Base-by-base conservation (phyloP, 1,139 yeast species). In the Yamadazyma mexicana region DNA sequence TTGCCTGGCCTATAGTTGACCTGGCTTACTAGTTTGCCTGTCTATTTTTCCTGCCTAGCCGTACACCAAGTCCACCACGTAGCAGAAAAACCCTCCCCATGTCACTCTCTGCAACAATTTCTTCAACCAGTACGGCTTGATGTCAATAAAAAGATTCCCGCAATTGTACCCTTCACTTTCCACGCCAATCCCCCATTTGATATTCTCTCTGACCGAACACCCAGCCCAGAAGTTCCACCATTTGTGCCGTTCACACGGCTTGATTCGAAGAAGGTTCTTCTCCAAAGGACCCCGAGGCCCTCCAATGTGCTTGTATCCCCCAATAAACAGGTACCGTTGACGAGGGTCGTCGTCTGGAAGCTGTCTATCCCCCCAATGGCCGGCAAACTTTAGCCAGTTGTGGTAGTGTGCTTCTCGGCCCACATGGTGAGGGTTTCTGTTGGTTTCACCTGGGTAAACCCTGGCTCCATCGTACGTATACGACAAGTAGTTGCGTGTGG, bases 231-330 rank as follows among this genome's bases (percentile, higher is more conserved):
- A 70, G 58, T 83, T 83, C 86, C 88, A 84, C 96, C 96, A 87
- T 59, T 88, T 89, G 43, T 79, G 73, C 34, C 94, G 66, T 58
- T 89, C 95, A 58, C 98, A 92, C 1, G 94, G 81, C 14, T 79
- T 74, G 2, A 67, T 58, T 40, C 98, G 70, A 34, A 75, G 59
- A 39, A 92, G 68, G 54, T 88, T 85, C 61, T 92, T 92, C 45
- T 74, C 71, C 40, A 91, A 61, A 0, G 98, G 98, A 0, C 98
- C 98, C 1, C 76, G 66, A 3, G 98, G 98, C 0, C 98, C 98
- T 54, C 85, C 89, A 38, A 92, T 89, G 57, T 84, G 87, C 50
- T 79, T 79, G 83, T 91, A 84, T 45, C 94, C 96, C 48, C 89
- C 94, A 11, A 92, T 87, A 34, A 94, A 47, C 51, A 62, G 86